Evolutionary conservation across 257 asterid species (phyloP).

Genomic region (Capsicum chinense): DNA sequence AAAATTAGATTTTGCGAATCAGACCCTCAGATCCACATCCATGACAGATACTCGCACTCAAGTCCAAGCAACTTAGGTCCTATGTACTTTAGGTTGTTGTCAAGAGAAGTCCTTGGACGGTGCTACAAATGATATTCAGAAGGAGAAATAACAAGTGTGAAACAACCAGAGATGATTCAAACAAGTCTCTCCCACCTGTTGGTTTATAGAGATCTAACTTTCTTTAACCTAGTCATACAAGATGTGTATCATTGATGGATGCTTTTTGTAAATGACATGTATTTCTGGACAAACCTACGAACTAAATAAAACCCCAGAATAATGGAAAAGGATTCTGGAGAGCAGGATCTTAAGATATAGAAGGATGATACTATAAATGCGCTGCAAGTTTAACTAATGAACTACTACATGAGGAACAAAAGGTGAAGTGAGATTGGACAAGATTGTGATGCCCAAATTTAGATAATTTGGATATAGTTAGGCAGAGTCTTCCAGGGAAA

Average conservation of each 20-base stretch:
- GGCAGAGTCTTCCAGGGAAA: background rate
- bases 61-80: background rate
- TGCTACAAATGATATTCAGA: background rate
- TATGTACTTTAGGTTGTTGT: background rate
- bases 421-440: background rate
- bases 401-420: background rate
- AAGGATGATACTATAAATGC: background rate
- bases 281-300: background rate
- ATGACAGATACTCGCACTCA: too few species aligned
- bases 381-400: background rate
- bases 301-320: background rate
- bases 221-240: constrained; percentile 3
- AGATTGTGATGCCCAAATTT: background rate
- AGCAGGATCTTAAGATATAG: background rate
- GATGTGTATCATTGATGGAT: background rate
- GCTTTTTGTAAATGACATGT: background rate
- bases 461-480: background rate
- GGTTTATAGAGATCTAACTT: background rate
- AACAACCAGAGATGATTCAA: background rate
- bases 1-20: too few species aligned
- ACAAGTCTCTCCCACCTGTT: background rate
- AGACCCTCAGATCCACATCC: too few species aligned
- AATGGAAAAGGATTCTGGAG: background rate
- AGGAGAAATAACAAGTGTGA: background rate
- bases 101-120: constrained; percentile 16